Base-by-base conservation (phyloP, 2,329 filamentous ascomycete species). In the Colletotrichum graminicola region DNA sequence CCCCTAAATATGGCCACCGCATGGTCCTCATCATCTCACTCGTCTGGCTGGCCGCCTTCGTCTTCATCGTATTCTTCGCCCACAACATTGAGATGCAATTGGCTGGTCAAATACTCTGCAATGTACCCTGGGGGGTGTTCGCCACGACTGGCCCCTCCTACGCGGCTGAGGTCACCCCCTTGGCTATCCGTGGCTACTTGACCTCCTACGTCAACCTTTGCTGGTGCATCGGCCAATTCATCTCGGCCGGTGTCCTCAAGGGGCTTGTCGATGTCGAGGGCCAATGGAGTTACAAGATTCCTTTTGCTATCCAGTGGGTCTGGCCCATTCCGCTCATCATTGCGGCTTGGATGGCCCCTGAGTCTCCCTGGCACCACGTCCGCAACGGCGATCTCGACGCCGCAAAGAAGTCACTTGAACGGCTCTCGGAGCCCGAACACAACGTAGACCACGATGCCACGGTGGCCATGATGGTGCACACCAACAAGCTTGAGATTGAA, bases 61-160 rank as follows among this genome's bases (percentile, higher is more conserved):
- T 87, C 74, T 87, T 86, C 74, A 79, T 87, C 68, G 79, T 81
- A 41, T 85, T 87, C 78, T 87, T 87, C 63, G 83, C 85, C 0
- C 80, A 80, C 10, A 83, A 79, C 29, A 79, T 84, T 8, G 76
- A 81, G 36, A 79, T 83, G 18, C 77, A 86, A 43, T 76, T 87
- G 2, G 79, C 83, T 7, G 85, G 84, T 6, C 80, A 86, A 65
- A 78, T 87, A 70, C 76, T 88, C 14, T 86, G 84, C 76, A 81
- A 79, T 61, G 76, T 85, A 3, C 79, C 82, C 14, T 85, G 82
- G 81, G 84, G 84, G 29, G 79, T 85, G n/a, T 86, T 86, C 68
- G 81, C 83, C 21, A 85, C 82, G 3, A 81, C 80, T 0, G 80
- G 79, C 5, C 83, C 84, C 0, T 77, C 84, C 4, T 85, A 85